These are phyloP conservation scores for Termitomyces eurrhizus DNA, from an alignment of 768 basidiomycete species.

Conservation along the genomic window DNA sequence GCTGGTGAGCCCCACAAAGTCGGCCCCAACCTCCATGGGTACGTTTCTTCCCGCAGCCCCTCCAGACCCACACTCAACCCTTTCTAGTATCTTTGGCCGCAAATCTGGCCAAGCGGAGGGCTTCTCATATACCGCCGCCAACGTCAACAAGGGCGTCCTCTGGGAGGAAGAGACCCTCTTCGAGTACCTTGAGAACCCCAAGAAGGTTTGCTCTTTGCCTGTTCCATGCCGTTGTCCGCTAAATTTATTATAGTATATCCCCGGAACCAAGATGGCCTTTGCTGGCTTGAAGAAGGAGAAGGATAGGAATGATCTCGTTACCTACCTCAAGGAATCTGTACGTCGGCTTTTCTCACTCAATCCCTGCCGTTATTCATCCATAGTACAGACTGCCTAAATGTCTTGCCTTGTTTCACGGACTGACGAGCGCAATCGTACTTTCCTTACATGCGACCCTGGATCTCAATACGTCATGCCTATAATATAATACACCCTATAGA, in stretches of 20 bases:
- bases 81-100: conserved; percentile 72
- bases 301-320: conserved; percentile 93
- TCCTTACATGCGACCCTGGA: background rate
- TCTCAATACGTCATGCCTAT: conserved; percentile 3
- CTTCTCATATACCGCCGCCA: conserved; percentile 92
- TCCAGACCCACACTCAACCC: background rate
- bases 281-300: conserved; percentile 98
- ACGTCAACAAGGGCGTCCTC: conserved; percentile 87
- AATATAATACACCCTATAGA: conserved; percentile 9
- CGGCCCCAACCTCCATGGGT: conserved; percentile 95
- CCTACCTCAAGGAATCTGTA: conserved; percentile 75
- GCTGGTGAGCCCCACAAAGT: conserved; percentile 81
- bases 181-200: conserved; percentile 95
- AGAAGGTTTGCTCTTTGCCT: conserved; percentile 60
- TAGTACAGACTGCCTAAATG: conserved; percentile 3
- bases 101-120: conserved; percentile 82
- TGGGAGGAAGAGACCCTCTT: conserved; percentile 92
- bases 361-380: background rate
- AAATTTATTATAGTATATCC: conserved; percentile 63
- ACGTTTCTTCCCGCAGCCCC: conserved; percentile 21
- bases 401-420: background rate
- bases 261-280: conserved; percentile 98
- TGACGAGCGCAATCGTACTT: conserved; percentile 1
- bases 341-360: conserved; percentile 21
- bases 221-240: background rate